Base-by-base conservation (phyloP, 441 rosid genomes). In the Pelargonium exstipulatum region DNA sequence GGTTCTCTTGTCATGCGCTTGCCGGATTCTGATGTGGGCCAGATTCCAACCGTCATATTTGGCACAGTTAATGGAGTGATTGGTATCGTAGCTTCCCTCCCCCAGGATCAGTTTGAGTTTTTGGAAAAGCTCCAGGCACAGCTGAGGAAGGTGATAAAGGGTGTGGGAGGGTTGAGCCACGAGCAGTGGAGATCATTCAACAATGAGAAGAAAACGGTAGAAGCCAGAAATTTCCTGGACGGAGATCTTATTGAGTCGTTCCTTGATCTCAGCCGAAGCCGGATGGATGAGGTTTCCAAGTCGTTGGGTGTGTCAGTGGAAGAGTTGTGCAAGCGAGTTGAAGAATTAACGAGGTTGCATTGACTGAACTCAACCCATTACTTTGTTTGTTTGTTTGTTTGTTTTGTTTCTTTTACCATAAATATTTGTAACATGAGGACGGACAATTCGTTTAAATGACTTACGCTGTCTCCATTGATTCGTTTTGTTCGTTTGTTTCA, bases 1-100 rank as follows among this genome's bases (percentile, higher is more conserved):
- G 99, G 99, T 49, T 95, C 99, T 57, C 90, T 95, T 0, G 99
- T 95, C 58, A 95, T 95, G 99, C 84, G 97, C 17, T 73, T 91
- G 80, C 97, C 97, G 10, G 99, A 95, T 80, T 92, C 99, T 0
- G 97, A 95, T 37, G 90, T 88, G 17, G 88, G 92, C 61, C 90
- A 88, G 80, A 92, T 90, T 71, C 97, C 91, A 17, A 92, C 97
- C 0, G 80, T 87, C 9, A 89, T 95, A 32, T 95, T 95, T 62
- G 97, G 96, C 10, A 87, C 97, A 0, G 90, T 91, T 4, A 90
- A 84, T 62, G 99, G 97, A 0, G 96, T 89, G 60, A 91, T 95
- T n/a, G 99, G 99, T 55, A 96, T 95, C 24, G 85, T 95, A 58
- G 97, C 97, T 17, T 95, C 99, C 0, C 88, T 95, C 51, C 95